Percentiles rank a stretch among this genome's conserved stretches.
phyloP scores from a whole-genome alignment of 352 stramenopile species.

The Phytophthora pinifolia region DNA sequence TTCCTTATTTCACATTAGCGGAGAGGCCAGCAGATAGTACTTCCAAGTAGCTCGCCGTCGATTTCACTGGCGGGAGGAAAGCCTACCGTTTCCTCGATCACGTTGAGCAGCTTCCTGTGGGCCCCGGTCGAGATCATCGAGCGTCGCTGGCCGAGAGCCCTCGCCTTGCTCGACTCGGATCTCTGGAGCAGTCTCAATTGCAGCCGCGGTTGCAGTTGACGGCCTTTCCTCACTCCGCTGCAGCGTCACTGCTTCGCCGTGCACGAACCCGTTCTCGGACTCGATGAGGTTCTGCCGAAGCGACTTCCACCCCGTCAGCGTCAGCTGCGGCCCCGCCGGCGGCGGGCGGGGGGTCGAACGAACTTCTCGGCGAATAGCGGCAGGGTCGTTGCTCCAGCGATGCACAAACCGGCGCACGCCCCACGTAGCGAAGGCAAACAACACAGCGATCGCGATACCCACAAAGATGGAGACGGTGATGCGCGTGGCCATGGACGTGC shows the following conservation, averaged over 20 bases:
- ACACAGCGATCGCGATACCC: slow-evolving; percentile 21
- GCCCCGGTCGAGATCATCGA: slow-evolving; percentile 15
- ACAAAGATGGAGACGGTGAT: slow-evolving; percentile 33
- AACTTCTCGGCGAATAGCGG: slow-evolving; percentile 12
- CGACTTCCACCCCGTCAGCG: slow-evolving; percentile 50
- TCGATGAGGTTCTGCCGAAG: slow-evolving; percentile 62
- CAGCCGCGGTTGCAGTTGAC: background rate
- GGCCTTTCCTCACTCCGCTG: slow-evolving; percentile 13
- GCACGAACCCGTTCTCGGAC: slow-evolving; percentile 31
- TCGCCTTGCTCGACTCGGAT: slow-evolving; percentile 29
- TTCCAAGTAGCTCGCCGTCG: slow-evolving; percentile 7
- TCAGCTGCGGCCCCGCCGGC: slow-evolving; percentile 38
- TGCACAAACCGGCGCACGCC: slow-evolving; percentile 20
- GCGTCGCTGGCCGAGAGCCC: slow-evolving; percentile 26
- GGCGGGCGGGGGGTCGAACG: slow-evolving; percentile 11
- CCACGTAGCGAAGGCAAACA: slow-evolving; percentile 30
- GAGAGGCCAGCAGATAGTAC: slow-evolving; percentile 11
- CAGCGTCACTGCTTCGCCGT: slow-evolving; percentile 13
- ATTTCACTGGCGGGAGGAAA: too few relatives aligned
- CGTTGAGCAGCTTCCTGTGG: slow-evolving; percentile 11
- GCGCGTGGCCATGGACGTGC: slow-evolving; percentile 24
- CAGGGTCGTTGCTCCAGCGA: slow-evolving; percentile 1
- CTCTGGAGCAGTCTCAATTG: slow-evolving; percentile 3
- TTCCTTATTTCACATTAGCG: too few relatives aligned
- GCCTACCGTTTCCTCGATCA: too few relatives aligned